Base-by-base conservation (phyloP, 2,329 filamentous ascomycete species). In the Lachnellula arida region DNA sequence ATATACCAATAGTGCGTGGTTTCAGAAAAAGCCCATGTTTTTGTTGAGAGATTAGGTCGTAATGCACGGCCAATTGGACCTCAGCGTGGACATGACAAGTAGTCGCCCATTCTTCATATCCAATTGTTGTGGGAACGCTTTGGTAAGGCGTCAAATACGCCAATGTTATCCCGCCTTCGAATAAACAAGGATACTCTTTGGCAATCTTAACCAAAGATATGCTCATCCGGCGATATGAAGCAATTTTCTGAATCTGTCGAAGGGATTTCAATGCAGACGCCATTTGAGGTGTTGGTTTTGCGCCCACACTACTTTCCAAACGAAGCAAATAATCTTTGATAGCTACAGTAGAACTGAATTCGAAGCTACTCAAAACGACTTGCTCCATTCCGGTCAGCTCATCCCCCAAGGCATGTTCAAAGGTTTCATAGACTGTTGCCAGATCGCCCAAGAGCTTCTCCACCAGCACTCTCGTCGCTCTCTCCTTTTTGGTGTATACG, bases 51-150 rank as follows among this genome's bases (percentile, higher is more conserved):
- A 35, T 4, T 4, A 56, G 48, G 23, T 59, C 57, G 49, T 59
- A 59, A 44, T 56, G 43, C 7, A 56, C 54, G 17, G 43, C 48
- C 2, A 59, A 23, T 37, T 59, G 57, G 5, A 59, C 51, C 23
- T 59, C 57, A 12, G 54, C 57, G 35, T 59, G 57, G 15, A 59
- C 54, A 48, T 59, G 54, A 34, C 54, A 56, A 44, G 54, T 52
- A 2, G 23, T 54, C 8, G 57, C 57, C 57, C 57, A 59, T 46
- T 51, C 43, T 19, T 59, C 50, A 34, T 56, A 56, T 23, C 54
- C 57, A 37, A 59, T 54, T 2, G 39, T 23, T 8, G 57, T 54
- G 32, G 51, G 32, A 3, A 59, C 51, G 5, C 49, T 48, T 19
- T 56, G 4, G 43, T 54, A 56, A 0, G 54, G 54, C 4, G 35